These are phyloP conservation scores for Arthonia radiata DNA, from an alignment of 495 filamentous ascomycete species.

Conservation along the genomic window DNA sequence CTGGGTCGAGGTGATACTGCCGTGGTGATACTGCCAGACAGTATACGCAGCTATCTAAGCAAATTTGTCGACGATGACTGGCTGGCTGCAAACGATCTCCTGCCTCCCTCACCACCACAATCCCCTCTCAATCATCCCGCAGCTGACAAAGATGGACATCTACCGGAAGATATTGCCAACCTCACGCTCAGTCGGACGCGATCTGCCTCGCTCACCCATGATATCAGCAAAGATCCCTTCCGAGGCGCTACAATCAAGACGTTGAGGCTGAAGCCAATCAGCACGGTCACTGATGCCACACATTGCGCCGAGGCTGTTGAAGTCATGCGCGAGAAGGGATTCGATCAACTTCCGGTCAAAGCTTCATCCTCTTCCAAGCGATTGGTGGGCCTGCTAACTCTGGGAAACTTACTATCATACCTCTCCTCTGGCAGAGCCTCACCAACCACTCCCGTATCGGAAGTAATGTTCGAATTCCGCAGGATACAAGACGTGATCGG, in stretches of 20 bases:
- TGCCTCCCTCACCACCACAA: conserved; percentile 32
- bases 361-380: conserved; percentile 33
- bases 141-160: too few species aligned
- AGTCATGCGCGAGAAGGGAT: conserved; percentile 88
- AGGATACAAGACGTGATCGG: conserved; percentile 72
- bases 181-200: too few species aligned
- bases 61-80: conserved; percentile 98
- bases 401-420: conserved; percentile 81
- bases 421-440: conserved; percentile 59
- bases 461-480: conserved; percentile 92
- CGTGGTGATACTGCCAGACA: conserved; percentile 73
- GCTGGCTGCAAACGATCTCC: conserved; percentile 82
- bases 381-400: conserved; percentile 74
- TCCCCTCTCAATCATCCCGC: conserved; percentile 18
- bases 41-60: conserved; percentile 90
- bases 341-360: conserved; percentile 86
- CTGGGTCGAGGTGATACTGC: conserved; percentile 40
- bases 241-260: conserved; percentile 47
- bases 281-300: conserved; percentile 43
- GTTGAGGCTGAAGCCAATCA: conserved; percentile 75
- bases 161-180: too few species aligned
- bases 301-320: conserved; percentile 70
- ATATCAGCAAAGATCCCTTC: conserved; percentile 34
- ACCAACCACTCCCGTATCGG: conserved; percentile 40
- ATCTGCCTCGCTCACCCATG: too few species aligned